Percentiles rank a stretch among this genome's conserved stretches.
Conservation (phyloP, 495 filamentous ascomycete genomes). For the Hypoxylon subgilvum region DNA sequence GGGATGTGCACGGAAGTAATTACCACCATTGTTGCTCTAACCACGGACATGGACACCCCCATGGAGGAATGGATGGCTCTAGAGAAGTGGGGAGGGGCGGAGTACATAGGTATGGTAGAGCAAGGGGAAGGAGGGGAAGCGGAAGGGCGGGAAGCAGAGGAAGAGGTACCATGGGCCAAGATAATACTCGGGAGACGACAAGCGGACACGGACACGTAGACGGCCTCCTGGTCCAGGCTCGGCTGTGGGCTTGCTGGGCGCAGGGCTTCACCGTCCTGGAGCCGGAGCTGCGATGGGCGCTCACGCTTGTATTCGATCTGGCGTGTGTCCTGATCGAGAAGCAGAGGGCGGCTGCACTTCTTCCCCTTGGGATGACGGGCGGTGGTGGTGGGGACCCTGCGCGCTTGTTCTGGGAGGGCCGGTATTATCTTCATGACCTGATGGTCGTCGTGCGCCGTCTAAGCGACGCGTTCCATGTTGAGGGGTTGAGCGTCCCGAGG, state of each 20-base stretch:
- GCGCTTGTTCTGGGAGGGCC: constrained; percentile 21
- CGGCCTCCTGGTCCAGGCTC: constrained; percentile 14
- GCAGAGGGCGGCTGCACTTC: constrained; percentile 10
- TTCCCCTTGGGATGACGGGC: too few relatives aligned
- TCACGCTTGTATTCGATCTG: constrained; percentile 31
- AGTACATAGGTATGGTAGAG: background rate
- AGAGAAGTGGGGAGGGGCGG: background rate
- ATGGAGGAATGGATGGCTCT: too few relatives aligned
- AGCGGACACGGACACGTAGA: constrained; percentile 8
- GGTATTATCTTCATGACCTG: constrained; percentile 24
- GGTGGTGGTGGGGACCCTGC: background rate
- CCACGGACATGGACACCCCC: too few relatives aligned
- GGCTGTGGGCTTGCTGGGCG: constrained; percentile 29
- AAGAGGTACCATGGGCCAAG: background rate
- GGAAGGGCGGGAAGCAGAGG: background rate
- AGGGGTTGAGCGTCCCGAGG: constrained; percentile 11
- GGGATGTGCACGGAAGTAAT: too few relatives aligned
- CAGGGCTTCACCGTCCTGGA: constrained; percentile 26
- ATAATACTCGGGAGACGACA: background rate
- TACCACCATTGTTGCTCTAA: too few relatives aligned
- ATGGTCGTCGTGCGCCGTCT: constrained; percentile 18
- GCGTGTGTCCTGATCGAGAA: constrained; percentile 16
- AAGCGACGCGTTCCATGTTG: constrained; percentile 19
- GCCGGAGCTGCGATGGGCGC: constrained; percentile 31
- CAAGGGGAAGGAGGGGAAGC: background rate